Base-by-base conservation (phyloP, 2,329 filamentous ascomycete species). In the Magnaporthiopsis rhizophila region DNA sequence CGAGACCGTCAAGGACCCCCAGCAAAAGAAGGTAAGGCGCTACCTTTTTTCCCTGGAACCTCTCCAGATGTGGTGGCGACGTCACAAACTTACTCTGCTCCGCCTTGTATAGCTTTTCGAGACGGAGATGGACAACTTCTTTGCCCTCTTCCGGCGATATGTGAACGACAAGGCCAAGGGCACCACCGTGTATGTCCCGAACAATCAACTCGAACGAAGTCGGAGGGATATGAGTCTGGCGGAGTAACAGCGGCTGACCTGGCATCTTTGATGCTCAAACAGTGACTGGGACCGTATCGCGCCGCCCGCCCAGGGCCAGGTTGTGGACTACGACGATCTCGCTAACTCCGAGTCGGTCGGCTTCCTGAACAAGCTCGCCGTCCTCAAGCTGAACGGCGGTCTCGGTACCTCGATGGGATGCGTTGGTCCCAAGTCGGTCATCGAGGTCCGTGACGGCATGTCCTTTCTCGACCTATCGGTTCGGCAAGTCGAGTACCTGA, bases 121-220 rank as follows among this genome's bases (percentile, higher is more conserved):
- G 82, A 96, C 93, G 5, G 94, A 99, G 81, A 98, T 97, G 93
- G 95, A 99, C 86, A 99, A 99, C 88, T 99, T 99, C 85, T 99
- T 99, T 76, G 89, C 92, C 67, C 89, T 99, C 67, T 99, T 99
- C 89, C 90, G 95, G 75, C 88, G 95, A 80, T 99, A 97, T 80
- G 83, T 99, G 68, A 97, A 97, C 77, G 95, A 98, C 83, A 97
- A 97, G 85, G 94, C 95, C 75, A 98, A 98, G 87, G 93, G 94
- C 77, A 97, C 95, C 77, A 87, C 87, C 62, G 86, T 95, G 85
- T 89, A 83, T 69, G 86, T 78, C 65, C 65, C 38, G 21, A 24
- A 30, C 38, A 15, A n/a, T 1, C 18, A 32, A 38, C 30, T 21
- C n/a, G 57, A 61, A 15, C n/a, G 50, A 26, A 59, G 11, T 12